A percentile compares a stretch with the other conserved stretches of the same genome.
Conservation (phyloP, 2,329 filamentous ascomycete species). For the Trichophyton simii region DNA sequence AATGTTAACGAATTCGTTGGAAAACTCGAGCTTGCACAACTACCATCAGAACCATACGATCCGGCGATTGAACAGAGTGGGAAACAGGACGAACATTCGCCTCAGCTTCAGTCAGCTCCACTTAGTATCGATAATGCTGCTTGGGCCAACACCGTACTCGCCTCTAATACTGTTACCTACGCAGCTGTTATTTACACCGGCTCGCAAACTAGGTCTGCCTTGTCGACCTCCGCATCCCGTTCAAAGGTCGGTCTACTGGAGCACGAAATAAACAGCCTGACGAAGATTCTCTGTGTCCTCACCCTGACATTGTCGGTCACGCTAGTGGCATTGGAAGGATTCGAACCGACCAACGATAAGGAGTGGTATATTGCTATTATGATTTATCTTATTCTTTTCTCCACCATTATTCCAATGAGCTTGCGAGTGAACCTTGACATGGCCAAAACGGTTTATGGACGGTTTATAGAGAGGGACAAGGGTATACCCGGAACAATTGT, state of each 20-base stretch:
- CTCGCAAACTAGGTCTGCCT: slow-evolving; percentile 79
- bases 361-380: slow-evolving; percentile 93
- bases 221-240: slow-evolving; percentile 81
- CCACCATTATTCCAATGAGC: slow-evolving; percentile 97
- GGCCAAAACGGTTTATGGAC: slow-evolving; percentile 91
- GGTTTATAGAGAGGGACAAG: slow-evolving; percentile 83
- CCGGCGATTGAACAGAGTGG: slow-evolving; percentile 25
- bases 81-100: neutral
- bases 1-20: slow-evolving; percentile 92
- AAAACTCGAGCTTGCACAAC: slow-evolving; percentile 63
- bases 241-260: slow-evolving; percentile 91
- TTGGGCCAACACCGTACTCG: slow-evolving; percentile 96
- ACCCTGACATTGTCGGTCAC: slow-evolving; percentile 77
- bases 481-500: slow-evolving; percentile 89
- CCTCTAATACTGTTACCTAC: slow-evolving; percentile 77
- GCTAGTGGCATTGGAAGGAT: slow-evolving; percentile 76
- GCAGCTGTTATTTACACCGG: slow-evolving; percentile 92
- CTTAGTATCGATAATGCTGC: slow-evolving; percentile 94
- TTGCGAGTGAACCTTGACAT: slow-evolving; percentile 92
- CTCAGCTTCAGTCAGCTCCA: slow-evolving; percentile 47
- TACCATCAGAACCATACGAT: slow-evolving; percentile 36
- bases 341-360: slow-evolving; percentile 44
- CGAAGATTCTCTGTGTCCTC: slow-evolving; percentile 85
- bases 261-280: slow-evolving; percentile 91
- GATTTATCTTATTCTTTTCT: slow-evolving; percentile 95